A percentile compares a stretch with the other conserved stretches of the same genome.
Conservation (phyloP, 225 moss, liverwort and hornwort genomes). For the Anthoceros angustus region DNA sequence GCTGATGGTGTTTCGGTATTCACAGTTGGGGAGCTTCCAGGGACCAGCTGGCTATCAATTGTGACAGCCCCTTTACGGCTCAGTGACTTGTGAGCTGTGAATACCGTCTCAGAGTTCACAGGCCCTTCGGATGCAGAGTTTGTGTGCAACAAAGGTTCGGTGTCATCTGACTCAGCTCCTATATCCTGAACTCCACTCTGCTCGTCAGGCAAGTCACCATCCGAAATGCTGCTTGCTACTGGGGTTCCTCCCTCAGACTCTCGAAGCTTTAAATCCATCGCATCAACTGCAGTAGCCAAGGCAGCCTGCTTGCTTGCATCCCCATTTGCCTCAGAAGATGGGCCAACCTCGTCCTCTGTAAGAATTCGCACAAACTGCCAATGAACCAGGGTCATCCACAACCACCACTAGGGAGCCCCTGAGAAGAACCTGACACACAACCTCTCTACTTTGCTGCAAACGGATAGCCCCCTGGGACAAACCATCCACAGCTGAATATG, state of each 20-base stretch:
- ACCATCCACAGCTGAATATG: constrained; percentile 10
- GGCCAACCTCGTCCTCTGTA: constrained; percentile 28
- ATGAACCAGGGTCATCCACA: not conserved
- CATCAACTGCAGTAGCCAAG: constrained; percentile 65
- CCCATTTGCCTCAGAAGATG: constrained; percentile 19
- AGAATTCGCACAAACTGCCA: constrained; percentile 45
- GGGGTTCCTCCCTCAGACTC: not conserved
- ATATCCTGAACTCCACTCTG: not conserved
- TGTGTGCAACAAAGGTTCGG: not conserved
- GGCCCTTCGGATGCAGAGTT: constrained; percentile 1
- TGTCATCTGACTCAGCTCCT: not conserved
- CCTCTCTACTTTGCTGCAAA: not conserved
- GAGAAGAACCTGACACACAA: not conserved
- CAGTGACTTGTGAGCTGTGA: constrained; percentile 14
- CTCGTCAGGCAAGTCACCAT: not conserved
- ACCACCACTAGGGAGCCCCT: not conserved
- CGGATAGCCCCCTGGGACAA: constrained; percentile 6
- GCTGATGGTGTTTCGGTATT: not conserved
- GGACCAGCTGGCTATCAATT: too few species aligned
- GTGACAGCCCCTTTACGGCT: constrained; percentile 19
- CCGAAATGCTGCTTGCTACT: not conserved
- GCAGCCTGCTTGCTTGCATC: constrained; percentile 11
- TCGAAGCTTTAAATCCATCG: constrained; percentile 22
- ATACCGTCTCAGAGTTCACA: constrained; percentile 21
- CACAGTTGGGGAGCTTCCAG: too few species aligned